These are phyloP conservation scores for Ascosphaera acerosa DNA, from an alignment of 2,329 filamentous ascomycete genomes.

Conservation along the genomic window DNA sequence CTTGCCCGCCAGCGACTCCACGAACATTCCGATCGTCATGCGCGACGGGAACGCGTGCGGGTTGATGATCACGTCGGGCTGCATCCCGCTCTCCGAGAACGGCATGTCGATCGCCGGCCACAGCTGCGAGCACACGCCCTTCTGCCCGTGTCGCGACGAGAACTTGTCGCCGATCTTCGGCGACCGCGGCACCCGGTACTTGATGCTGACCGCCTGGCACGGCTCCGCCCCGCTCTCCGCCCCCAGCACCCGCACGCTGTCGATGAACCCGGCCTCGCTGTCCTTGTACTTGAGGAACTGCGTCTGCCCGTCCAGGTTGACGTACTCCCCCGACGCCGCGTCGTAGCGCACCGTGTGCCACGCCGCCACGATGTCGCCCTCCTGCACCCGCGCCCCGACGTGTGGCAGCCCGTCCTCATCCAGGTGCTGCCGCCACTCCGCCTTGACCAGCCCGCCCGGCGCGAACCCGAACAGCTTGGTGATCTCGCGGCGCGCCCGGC, in stretches of 20 bases:
- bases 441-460: slow-evolving; percentile 45
- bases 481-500: slow-evolving; percentile 39
- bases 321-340: slow-evolving; percentile 39
- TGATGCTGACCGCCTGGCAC: slow-evolving; percentile 70
- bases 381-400: slow-evolving; percentile 49
- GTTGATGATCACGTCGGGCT: slow-evolving; percentile 96
- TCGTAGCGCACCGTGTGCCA: slow-evolving; percentile 74
- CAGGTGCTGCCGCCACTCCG: slow-evolving; percentile 42
- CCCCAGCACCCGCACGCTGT: slow-evolving; percentile 79
- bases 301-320: slow-evolving; percentile 67
- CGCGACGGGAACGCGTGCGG: slow-evolving; percentile 96
- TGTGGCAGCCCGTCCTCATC: slow-evolving; percentile 73
- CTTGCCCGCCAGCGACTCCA: slow-evolving; percentile 91
- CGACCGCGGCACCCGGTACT: slow-evolving; percentile 69
- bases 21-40: slow-evolving; percentile 99
- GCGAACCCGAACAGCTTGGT: slow-evolving; percentile 81
- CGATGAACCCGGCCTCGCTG: slow-evolving; percentile 60
- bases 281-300: slow-evolving; percentile 92
- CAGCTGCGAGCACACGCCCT: slow-evolving; percentile 88
- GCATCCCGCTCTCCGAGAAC: slow-evolving; percentile 87
- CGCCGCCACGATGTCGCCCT: slow-evolving; percentile 67
- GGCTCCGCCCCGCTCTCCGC: slow-evolving; percentile 62
- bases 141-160: slow-evolving; percentile 93
- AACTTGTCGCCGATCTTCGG: slow-evolving; percentile 97
- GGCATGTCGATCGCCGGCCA: slow-evolving; percentile 91